Evolutionary conservation across 345 rosid genomes (phyloP).

Genomic region (Corchorus capsularis): DNA sequence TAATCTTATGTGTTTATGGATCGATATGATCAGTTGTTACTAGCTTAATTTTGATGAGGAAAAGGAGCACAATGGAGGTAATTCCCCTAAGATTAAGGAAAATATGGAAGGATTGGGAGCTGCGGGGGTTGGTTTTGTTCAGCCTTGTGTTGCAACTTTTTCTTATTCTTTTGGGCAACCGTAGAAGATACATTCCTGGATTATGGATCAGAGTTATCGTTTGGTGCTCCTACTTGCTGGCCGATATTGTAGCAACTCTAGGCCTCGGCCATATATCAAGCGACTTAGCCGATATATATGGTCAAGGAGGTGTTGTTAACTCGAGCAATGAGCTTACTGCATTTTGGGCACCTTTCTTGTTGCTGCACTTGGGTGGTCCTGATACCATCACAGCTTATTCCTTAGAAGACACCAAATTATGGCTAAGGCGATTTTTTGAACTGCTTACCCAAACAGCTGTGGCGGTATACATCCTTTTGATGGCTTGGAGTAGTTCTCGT

Average conservation of each 20-base stretch:
- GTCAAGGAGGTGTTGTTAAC: neutral
- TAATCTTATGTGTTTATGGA: neutral
- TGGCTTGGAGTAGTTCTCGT: neutral
- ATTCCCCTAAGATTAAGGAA: too few relatives aligned
- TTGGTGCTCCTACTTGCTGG: too few relatives aligned
- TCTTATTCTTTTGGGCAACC: neutral
- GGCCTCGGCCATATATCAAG: constrained; percentile 40
- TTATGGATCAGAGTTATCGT: too few relatives aligned
- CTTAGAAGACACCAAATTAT: constrained; percentile 41
- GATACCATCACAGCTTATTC: constrained; percentile 43
- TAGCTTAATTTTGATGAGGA: too few relatives aligned
- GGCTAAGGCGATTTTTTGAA: constrained; percentile 35
- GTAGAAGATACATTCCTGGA: too few relatives aligned
- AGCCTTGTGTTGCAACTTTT: constrained; percentile 17
- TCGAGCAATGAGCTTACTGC: constrained; percentile 13
- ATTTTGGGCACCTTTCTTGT: constrained; percentile 42
- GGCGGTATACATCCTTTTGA: constrained; percentile 5
- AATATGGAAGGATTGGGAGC: constrained; percentile 21
- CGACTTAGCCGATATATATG: neutral
- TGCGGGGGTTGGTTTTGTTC: neutral
- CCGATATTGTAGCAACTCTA: constrained; percentile 26
- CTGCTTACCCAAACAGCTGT: constrained; percentile 29
- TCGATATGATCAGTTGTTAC: neutral
- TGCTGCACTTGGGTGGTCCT: constrained; percentile 48
- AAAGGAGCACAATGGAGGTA: too few relatives aligned